Percentiles rank a stretch among this genome's conserved stretches.
phyloP scores from a whole-genome alignment of 805 yeast species.

The Ogataea zsoltii region DNA sequence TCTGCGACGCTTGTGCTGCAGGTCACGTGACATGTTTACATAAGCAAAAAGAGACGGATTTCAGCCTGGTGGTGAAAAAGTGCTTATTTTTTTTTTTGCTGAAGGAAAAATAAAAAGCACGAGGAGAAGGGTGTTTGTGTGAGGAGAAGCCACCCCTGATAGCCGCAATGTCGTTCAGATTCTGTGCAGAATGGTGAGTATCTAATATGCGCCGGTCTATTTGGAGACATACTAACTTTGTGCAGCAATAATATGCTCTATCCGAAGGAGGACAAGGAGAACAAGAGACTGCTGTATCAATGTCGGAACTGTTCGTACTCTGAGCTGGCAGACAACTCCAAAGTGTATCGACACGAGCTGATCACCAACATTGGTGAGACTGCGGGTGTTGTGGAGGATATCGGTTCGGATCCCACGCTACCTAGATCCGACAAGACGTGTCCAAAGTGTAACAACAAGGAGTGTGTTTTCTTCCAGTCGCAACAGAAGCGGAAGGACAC shows the following conservation, averaged over 20 bases:
- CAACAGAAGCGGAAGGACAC: conserved; percentile 96
- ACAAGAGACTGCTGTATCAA: conserved; percentile 74
- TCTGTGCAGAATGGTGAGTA: conserved; percentile 74
- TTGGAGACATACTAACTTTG: conserved; percentile 1
- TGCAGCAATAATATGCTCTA: conserved; percentile 91
- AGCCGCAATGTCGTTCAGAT: conserved; percentile 68
- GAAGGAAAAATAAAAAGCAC: not conserved
- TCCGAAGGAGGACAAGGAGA: conserved; percentile 90
- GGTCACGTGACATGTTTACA: not conserved
- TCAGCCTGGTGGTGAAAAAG: too few species aligned
- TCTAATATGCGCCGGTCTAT: too few species aligned
- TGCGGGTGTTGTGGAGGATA: conserved; percentile 95
- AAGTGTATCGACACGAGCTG: conserved; percentile 90
- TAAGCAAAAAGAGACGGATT: too few species aligned
- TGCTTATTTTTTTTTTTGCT: not conserved
- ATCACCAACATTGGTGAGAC: conserved; percentile 91
- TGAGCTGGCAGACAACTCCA: conserved; percentile 84
- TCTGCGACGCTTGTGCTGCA: not conserved
- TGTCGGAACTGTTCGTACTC: conserved; percentile 95
- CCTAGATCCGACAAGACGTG: conserved; percentile 95
- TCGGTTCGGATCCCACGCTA: conserved; percentile 95
- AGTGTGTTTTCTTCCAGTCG: conserved; percentile 94
- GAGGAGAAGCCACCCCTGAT: too few species aligned
- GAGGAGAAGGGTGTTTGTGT: not conserved
- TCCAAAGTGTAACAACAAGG: conserved; percentile 82